Conservation (phyloP, 1,139 yeast genomes). For the Geotrichum aggregatum region DNA sequence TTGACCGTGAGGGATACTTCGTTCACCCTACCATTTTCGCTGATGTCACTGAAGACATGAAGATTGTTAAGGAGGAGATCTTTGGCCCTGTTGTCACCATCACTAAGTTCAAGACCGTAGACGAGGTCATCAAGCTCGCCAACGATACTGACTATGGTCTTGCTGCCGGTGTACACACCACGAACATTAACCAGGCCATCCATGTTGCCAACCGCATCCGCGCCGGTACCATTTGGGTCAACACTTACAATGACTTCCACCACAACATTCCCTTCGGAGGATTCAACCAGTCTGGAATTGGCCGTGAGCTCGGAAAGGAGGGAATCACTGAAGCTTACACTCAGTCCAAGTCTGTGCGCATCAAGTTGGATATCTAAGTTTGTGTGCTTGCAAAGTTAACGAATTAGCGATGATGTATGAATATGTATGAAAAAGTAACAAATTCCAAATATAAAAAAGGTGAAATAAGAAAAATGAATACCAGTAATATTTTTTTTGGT, state of each 20-base stretch:
- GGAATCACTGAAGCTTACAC: slow-evolving; percentile 68
- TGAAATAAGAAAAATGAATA: too few relatives aligned
- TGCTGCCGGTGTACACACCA: slow-evolving; percentile 82
- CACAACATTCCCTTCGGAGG: slow-evolving; percentile 73
- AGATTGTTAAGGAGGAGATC: slow-evolving; percentile 75
- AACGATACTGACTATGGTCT: slow-evolving; percentile 75
- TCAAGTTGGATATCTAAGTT: slow-evolving; percentile 21
- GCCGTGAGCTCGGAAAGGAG: slow-evolving; percentile 82
- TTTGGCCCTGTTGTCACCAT: slow-evolving; percentile 82
- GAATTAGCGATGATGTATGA: slow-evolving; percentile 3
- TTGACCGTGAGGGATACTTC: slow-evolving; percentile 62
- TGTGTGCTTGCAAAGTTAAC: background rate
- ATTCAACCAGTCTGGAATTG: slow-evolving; percentile 76
- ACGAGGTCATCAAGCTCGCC: slow-evolving; percentile 65
- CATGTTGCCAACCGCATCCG: slow-evolving; percentile 62
- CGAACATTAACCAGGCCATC: slow-evolving; percentile 53
- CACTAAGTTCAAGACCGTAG: slow-evolving; percentile 65
- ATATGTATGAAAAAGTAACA: background rate
- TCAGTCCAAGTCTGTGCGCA: slow-evolving; percentile 63
- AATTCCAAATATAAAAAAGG: too few relatives aligned
- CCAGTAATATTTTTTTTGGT: too few relatives aligned
- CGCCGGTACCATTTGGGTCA: slow-evolving; percentile 82
- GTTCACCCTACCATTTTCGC: slow-evolving; percentile 76
- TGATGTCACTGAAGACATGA: slow-evolving; percentile 62
- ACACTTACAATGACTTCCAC: slow-evolving; percentile 76